These are phyloP conservation scores for Wallemia mellicola DNA, from an alignment of 1,284 basidiomycete genomes.

Conservation along the genomic window DNA sequence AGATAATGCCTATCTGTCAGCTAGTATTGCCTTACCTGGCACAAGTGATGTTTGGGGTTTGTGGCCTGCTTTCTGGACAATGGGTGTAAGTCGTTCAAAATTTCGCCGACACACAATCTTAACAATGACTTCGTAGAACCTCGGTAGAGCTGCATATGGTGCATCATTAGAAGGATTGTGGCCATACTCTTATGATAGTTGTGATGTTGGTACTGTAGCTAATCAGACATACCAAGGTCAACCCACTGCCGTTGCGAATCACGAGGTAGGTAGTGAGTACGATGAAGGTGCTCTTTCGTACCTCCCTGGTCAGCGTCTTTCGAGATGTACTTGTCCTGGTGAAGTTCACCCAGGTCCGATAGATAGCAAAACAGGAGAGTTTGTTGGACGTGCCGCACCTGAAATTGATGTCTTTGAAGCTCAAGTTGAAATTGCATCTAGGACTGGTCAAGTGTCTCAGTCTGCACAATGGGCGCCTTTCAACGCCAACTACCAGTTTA, in stretches of 20 bases:
- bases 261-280: not conserved
- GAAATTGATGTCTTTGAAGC: conserved; percentile 13
- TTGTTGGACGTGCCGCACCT: conserved; percentile 11
- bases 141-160: conserved; percentile 50
- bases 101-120: conserved; percentile 20
- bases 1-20: not conserved
- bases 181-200: conserved; percentile 45
- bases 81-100: conserved; percentile 23
- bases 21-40: not conserved
- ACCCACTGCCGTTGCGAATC: conserved; percentile 2
- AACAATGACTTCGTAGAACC: conserved; percentile 33
- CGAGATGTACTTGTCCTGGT: conserved; percentile 18
- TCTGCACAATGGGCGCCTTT: conserved; percentile 15
- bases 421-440: conserved; percentile 9
- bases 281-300: conserved; percentile 18
- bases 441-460: conserved; percentile 12
- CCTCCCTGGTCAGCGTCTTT: conserved; percentile 17
- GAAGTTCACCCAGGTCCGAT: conserved; percentile 18
- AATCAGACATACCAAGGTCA: conserved; percentile 27
- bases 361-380: conserved; percentile 10
- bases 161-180: conserved; percentile 52
- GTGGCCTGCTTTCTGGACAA: conserved; percentile 62
- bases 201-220: conserved; percentile 51
- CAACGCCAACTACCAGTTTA: conserved; percentile 11
- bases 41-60: conserved; percentile 18